A percentile compares a stretch with the other conserved stretches of the same genome.
Evolutionary conservation across 768 basidiomycete genomes (phyloP).

Genomic region (Boletus fagicola): DNA sequence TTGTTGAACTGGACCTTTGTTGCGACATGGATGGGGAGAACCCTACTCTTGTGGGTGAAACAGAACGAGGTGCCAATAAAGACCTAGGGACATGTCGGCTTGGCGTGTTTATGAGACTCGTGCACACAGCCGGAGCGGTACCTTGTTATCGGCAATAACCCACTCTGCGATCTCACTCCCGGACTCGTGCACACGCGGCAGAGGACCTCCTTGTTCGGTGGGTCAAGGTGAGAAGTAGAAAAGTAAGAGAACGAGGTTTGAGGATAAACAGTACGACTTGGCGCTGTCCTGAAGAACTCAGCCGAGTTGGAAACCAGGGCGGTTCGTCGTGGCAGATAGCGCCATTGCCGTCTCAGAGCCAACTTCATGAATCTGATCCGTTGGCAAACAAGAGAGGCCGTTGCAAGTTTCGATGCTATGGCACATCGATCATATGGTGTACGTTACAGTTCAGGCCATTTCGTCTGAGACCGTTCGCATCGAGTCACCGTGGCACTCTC

Average conservation of each 20-base stretch:
- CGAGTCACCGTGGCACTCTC: neutral
- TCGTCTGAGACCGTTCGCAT: constrained; percentile 2
- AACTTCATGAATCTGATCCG: constrained; percentile 17
- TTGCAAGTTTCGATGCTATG: constrained; percentile 5
- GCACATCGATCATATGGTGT: constrained; percentile 8
- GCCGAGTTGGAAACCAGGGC: constrained; percentile 15
- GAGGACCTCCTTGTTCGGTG: neutral
- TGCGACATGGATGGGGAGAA: constrained; percentile 21
- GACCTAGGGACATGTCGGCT: constrained; percentile 19
- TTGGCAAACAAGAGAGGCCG: neutral
- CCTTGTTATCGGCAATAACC: constrained; percentile 14
- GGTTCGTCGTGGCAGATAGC: constrained; percentile 10
- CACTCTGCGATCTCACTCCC: neutral
- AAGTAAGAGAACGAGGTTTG: neutral
- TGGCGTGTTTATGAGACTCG: constrained; percentile 6
- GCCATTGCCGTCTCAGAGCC: constrained; percentile 11
- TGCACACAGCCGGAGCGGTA: neutral
- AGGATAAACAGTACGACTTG: neutral
- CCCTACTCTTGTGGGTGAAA: neutral
- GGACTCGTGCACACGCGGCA: neutral
- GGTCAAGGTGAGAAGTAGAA: neutral
- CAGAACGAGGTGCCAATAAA: neutral
- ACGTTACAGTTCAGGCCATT: neutral
- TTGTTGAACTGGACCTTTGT: constrained; percentile 19
- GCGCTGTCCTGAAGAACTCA: constrained; percentile 4